Conservation (phyloP, 148 eudicot genomes). For the Camellia sinensis region DNA sequence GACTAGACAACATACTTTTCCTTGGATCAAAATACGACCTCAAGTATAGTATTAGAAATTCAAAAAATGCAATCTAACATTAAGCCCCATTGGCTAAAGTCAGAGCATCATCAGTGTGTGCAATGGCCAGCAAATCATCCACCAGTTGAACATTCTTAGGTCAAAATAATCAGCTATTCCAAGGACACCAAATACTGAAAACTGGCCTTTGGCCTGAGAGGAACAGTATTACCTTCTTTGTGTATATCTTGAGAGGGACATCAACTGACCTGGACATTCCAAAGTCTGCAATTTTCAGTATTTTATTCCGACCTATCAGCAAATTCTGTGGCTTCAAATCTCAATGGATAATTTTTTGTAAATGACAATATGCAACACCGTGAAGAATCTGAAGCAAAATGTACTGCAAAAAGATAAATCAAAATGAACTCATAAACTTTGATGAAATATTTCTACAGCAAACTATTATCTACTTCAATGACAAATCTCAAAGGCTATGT, state of each 20-base stretch:
- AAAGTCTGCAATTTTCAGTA: background rate
- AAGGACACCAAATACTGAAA: background rate
- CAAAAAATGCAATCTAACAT: too few relatives aligned
- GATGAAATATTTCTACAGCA: background rate
- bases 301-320: background rate
- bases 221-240: background rate
- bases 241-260: background rate
- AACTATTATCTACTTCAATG: background rate
- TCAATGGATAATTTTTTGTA: background rate
- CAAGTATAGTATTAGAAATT: too few relatives aligned
- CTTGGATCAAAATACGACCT: too few relatives aligned
- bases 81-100: too few relatives aligned
- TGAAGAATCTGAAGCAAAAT: background rate
- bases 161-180: background rate
- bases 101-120: too few relatives aligned
- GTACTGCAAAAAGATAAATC: background rate
- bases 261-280: background rate
- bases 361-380: background rate
- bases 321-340: background rate
- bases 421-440: background rate
- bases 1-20: too few relatives aligned
- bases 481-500: too few relatives aligned
- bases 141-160: background rate
- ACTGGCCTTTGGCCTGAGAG: too few relatives aligned
- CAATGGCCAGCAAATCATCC: too few relatives aligned